phyloP scores from a whole-genome alignment of 1,284 basidiomycete species.

The Golubevia pallescens region DNA sequence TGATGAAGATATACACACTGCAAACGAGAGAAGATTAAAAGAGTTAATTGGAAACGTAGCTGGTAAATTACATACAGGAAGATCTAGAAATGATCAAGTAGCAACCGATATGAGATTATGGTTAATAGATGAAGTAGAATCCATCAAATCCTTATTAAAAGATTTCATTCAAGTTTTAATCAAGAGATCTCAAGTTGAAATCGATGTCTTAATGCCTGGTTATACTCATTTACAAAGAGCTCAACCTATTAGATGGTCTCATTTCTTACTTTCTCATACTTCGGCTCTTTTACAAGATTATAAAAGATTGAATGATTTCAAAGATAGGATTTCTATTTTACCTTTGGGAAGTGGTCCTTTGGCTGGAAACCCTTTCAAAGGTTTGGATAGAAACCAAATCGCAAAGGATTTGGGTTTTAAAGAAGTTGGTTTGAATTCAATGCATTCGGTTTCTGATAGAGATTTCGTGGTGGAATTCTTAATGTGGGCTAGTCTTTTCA shows the following conservation, averaged over 20 bases:
- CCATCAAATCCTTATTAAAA: conserved; percentile 76
- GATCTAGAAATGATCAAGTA: conserved; percentile 96
- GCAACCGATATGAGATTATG: conserved; percentile 97
- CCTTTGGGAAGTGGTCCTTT: conserved; percentile 93
- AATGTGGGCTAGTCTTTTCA: conserved; percentile 91
- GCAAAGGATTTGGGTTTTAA: conserved; percentile 60
- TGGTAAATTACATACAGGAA: conserved; percentile 78
- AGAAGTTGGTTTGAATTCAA: conserved; percentile 58
- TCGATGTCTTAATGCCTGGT: conserved; percentile 87
- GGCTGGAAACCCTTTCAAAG: conserved; percentile 88
- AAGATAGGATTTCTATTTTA: conserved; percentile 79
- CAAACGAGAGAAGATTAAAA: conserved; percentile 91
- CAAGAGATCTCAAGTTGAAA: conserved; percentile 87
- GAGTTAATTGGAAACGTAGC: conserved; percentile 80
- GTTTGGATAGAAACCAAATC: conserved; percentile 54
- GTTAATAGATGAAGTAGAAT: conserved; percentile 81
- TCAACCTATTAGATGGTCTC: conserved; percentile 98
- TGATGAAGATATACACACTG: conserved; percentile 99
- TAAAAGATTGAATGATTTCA: conserved; percentile 80
- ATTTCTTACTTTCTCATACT: conserved; percentile 91
- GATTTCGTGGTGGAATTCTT: conserved; percentile 97
- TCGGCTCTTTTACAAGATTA: conserved; percentile 88
- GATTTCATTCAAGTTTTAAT: conserved; percentile 85
- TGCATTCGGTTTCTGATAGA: conserved; percentile 84
- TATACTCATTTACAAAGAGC: conserved; percentile 86